These are phyloP conservation scores for Shiraia sp. DNA, from an alignment of 2,329 filamentous ascomycete species.

Conservation along the genomic window DNA sequence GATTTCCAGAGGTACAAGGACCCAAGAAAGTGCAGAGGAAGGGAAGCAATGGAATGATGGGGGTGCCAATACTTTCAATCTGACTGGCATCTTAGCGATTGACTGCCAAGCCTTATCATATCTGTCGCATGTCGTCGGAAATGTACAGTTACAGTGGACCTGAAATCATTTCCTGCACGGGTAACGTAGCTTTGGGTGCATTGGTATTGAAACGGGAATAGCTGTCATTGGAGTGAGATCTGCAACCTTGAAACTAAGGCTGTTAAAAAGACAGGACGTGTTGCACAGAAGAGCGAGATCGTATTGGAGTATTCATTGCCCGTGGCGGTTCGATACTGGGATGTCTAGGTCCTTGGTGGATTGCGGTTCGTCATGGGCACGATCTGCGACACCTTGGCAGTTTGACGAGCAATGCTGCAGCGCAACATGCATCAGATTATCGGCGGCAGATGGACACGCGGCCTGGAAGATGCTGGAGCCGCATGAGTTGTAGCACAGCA, in stretches of 20 bases:
- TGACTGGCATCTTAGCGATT: conserved; percentile 18
- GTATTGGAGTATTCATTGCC: neutral
- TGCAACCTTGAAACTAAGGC: conserved; percentile 28
- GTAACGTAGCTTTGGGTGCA: conserved; percentile 6
- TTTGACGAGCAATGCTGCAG: conserved; percentile 27
- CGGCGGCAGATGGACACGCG: neutral
- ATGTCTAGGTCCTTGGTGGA: conserved; percentile 3
- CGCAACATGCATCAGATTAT: conserved; percentile 26
- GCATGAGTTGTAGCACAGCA: no score
- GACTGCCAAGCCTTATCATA: conserved; percentile 17
- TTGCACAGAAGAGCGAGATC: conserved; percentile 5
- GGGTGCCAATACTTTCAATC: conserved; percentile 37
- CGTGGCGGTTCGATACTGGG: conserved; percentile 5
- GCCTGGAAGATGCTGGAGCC: no score
- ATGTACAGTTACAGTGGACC: conserved; percentile 19
- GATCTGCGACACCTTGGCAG: conserved; percentile 33
- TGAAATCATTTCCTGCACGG: conserved; percentile 8
- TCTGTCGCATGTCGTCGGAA: conserved; percentile 33
- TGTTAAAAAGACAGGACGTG: conserved; percentile 15
- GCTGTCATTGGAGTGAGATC: conserved; percentile 20
- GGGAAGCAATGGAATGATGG: conserved; percentile 24
- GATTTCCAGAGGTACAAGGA: conserved; percentile 17
- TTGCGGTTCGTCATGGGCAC: conserved; percentile 19
- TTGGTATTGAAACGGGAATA: conserved; percentile 17
- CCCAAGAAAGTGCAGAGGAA: conserved; percentile 21